Evolutionary conservation across 202 grass and related monocot genomes (phyloP), one percentile per base, ranked within the genome.

Genomic region (Zizania palustris): DNA sequence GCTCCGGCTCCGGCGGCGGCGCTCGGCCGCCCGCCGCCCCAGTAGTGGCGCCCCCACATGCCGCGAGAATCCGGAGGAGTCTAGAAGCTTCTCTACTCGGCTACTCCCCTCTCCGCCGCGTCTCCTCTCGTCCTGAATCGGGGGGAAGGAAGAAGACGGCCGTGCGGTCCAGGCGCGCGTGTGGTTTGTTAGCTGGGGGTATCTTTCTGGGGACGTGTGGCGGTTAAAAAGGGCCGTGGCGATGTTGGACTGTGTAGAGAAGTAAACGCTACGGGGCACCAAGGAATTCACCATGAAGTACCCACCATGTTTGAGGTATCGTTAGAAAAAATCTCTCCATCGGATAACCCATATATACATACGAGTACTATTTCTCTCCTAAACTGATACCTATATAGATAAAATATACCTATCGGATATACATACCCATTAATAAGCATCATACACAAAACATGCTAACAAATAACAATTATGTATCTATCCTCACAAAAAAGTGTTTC

Each of bases 41-140:
- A 94, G 64, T 94, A 94, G 85, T 85, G 82, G 45, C 91, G 80
- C 61, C 91, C 91, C 91, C 91, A 93, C 91, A 91, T 90, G 59
- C 45, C 22, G 8, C 20, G 7, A 7, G 5, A n/a, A 4, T 4
- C 18, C 22, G 7, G 38, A 59, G 9, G 68, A 48, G 21, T 41
- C 80, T 21, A 41, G 80, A 74, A 70, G 18, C 57, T 57, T 59
- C 64, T 14, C 19, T 12, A 16, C 28, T 20, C 4, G 28, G 28
- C 28, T 28, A 28, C 16, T 58, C 1, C 28, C 8, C 11, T 2
- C 55, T 6, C 38, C 42, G 19, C 42, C 43, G 20, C 37, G 8
- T 2, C 22, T 35, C 11, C 6, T 40, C 63, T 60, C 63, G 38
- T 9, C 69, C 39, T 6, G 60, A 46, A 62, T 41, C 39, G 11